phyloP scores from a whole-genome alignment of 257 asterid genomes.

The Gardenia jasminoides region DNA sequence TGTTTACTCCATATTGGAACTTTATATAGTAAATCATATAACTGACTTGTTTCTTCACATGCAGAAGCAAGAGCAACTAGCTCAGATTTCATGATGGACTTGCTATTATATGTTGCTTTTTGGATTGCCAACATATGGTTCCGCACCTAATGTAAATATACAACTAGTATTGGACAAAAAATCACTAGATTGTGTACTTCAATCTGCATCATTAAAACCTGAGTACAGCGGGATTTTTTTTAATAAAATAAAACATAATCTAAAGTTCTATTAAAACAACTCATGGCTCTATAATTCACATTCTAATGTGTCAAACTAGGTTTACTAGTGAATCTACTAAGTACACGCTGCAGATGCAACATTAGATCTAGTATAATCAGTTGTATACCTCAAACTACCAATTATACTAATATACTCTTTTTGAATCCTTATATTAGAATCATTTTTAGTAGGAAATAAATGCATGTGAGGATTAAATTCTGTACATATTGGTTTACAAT shows the following conservation, averaged over 20 bases:
- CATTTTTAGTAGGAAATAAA: too few species aligned
- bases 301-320: too few species aligned
- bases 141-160: neutral
- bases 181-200: neutral
- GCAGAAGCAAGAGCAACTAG: neutral
- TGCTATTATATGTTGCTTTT: neutral
- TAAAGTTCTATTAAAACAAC: neutral
- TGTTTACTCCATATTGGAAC: neutral
- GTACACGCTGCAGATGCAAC: too few species aligned
- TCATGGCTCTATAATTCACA: neutral
- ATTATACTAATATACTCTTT: too few species aligned
- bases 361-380: too few species aligned
- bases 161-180: neutral
- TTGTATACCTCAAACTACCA: too few species aligned
- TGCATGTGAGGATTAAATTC: too few species aligned
- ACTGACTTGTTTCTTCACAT: neutral
- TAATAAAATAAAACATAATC: too few species aligned
- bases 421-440: too few species aligned
- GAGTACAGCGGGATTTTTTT: neutral
- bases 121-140: neutral
- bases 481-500: too few species aligned
- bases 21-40: too few species aligned
- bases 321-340: too few species aligned
- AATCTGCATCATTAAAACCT: neutral
- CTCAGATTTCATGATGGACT: neutral